These are phyloP conservation scores for Phytophthora crassamura DNA, from an alignment of 352 stramenopile genomes.

Conservation along the genomic window DNA sequence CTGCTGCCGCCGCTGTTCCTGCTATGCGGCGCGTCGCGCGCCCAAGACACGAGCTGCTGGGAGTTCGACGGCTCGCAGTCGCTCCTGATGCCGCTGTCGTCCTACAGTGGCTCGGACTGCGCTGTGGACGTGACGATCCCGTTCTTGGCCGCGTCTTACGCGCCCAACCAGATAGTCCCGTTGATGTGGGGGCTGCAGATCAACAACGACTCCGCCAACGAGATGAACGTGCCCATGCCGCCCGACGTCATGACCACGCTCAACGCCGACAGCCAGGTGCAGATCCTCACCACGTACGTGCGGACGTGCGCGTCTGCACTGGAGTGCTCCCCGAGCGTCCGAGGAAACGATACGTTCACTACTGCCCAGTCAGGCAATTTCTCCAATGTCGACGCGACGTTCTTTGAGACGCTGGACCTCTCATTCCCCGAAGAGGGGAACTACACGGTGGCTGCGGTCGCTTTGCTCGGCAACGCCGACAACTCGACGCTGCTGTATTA, in stretches of 20 bases:
- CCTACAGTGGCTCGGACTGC: conserved; percentile 34
- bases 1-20: conserved; percentile 2
- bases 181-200: conserved; percentile 55
- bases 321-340: conserved; percentile 46
- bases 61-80: conserved; percentile 37
- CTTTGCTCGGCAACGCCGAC: conserved; percentile 44
- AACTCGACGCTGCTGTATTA: conserved; percentile 52
- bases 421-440: conserved; percentile 41
- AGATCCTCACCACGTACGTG: conserved; percentile 59
- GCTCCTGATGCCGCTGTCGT: conserved; percentile 25
- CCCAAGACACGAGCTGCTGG: conserved; percentile 44
- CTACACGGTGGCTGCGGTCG: conserved; percentile 57
- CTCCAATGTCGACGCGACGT: conserved; percentile 31
- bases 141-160: conserved; percentile 42
- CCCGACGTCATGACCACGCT: conserved; percentile 39
- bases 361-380: conserved; percentile 53
- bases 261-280: conserved; percentile 33
- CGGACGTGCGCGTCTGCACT: conserved; percentile 42
- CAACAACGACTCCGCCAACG: conserved; percentile 41
- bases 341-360: conserved; percentile 27
- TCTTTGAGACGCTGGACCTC: conserved; percentile 51
- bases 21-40: conserved; percentile 3
- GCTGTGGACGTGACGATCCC: conserved; percentile 44
- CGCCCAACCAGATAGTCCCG: conserved; percentile 46
- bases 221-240: conserved; percentile 51